A percentile compares a stretch with the other conserved stretches of the same genome.
phyloP scores from a whole-genome alignment of 1,284 basidiomycete species.

The Paramarasmius palmivorus region DNA sequence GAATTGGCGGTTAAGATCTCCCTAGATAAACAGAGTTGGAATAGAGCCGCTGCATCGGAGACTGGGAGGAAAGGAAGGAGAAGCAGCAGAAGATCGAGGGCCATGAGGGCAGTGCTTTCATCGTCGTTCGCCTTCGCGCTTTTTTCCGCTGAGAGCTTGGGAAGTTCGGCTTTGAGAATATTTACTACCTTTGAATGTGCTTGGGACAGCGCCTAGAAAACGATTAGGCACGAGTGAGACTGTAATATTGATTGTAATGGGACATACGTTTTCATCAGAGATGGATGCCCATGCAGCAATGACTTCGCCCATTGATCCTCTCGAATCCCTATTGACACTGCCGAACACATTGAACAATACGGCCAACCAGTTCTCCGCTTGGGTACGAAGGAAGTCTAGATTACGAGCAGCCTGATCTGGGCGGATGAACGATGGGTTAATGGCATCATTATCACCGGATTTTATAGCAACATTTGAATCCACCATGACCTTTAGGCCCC shows the following conservation, averaged over 20 bases:
- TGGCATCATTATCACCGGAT: conserved; percentile 33
- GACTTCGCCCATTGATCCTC: conserved; percentile 87
- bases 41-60: conserved; percentile 61
- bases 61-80: conserved; percentile 79
- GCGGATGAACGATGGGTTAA: conserved; percentile 38
- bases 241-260: neutral
- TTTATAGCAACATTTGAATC: conserved; percentile 64
- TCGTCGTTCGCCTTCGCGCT: conserved; percentile 39
- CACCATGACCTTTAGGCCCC: conserved; percentile 79
- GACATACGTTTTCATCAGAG: conserved; percentile 65
- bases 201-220: conserved; percentile 66
- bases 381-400: conserved; percentile 71
- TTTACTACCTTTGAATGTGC: conserved; percentile 82
- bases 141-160: conserved; percentile 30
- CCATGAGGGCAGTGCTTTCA: conserved; percentile 69
- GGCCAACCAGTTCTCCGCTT: conserved; percentile 91
- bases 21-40: conserved; percentile 59
- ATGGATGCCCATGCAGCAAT: conserved; percentile 87
- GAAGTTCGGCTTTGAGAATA: conserved; percentile 77
- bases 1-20: conserved; percentile 74
- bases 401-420: conserved; percentile 66
- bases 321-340: conserved; percentile 74
- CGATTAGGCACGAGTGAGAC: neutral
- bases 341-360: conserved; percentile 98
- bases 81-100: conserved; percentile 88